Conservation (phyloP, 257 asterid species). For the Gentiana macrophylla region DNA sequence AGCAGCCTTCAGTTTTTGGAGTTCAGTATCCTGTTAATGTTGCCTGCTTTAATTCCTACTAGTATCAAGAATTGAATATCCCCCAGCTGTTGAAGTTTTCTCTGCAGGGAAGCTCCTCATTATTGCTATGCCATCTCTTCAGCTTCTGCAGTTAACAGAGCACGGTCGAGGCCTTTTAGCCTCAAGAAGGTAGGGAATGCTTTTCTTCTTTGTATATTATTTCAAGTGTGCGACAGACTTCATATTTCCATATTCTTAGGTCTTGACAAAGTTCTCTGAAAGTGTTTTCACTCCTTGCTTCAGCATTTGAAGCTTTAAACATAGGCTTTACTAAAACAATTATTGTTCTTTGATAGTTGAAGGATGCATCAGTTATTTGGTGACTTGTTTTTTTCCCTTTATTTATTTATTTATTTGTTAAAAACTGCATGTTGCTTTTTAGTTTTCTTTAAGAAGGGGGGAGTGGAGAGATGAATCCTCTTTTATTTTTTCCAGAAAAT, state of each 20-base stretch:
- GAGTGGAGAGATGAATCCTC: neutral
- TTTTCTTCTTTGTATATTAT: constrained; percentile 1
- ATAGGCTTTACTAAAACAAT: too few species aligned
- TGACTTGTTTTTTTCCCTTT: neutral
- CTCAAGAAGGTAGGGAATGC: constrained; percentile 62
- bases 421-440: too few species aligned
- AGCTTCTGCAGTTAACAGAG: constrained; percentile 93
- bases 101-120: constrained; percentile 28
- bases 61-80: constrained; percentile 23
- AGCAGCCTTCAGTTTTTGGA: neutral
- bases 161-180: constrained; percentile 89
- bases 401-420: too few species aligned
- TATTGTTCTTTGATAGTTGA: neutral
- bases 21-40: neutral
- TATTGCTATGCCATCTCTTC: constrained; percentile 82
- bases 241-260: too few species aligned
- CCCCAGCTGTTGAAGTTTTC: constrained; percentile 24
- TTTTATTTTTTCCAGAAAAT: neutral
- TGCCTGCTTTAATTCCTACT: constrained; percentile 11
- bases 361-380: neutral
- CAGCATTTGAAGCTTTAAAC: too few species aligned
- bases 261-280: too few species aligned
- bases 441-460: too few species aligned
- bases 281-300: too few species aligned
- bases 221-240: neutral